Base-by-base conservation (phyloP, 805 yeast genomes). In the Debaryomyces castellii region DNA sequence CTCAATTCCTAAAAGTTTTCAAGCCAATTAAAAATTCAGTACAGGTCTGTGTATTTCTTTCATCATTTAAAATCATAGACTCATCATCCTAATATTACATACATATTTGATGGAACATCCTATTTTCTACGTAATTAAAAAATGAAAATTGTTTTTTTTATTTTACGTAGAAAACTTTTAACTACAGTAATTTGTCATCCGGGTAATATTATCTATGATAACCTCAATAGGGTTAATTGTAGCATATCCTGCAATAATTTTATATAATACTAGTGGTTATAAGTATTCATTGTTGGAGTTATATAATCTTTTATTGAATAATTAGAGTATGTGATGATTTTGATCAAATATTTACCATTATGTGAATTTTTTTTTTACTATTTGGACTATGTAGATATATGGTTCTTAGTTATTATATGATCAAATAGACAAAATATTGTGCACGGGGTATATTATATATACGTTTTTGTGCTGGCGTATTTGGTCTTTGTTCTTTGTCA, bases 1-100 rank as follows among this genome's bases (percentile, higher is more conserved):
- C 41, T 40, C 41, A 43, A 37, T 37, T 47, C 42, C 33, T 40
- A 41, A 40, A 42, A 43, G 45, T 43, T 47, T 43, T 39, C 42
- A 48, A 69, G 71, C 71, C 68, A 66, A 55, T 52, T 37, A 42
- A 41, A 41, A 51, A 58, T 62, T 77, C 77, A 73, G 82, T 74
- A 74, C 82, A 77, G 82, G 82, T 77, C 82, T 77, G 82, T 77
- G 80, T 49, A 53, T 63, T 67, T 71, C 63, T 66, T 36, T 57
- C 61, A 57, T 57, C 62, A 52, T 50, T 41, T 18, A 17, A 27
- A 20, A 38, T 30, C 18, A 30, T 30, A 14, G 20, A 30, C 7
- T 17, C 6, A 30, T 30, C 7, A 11, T 30, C 5, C 16, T 30
- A 30, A 30, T 30, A 14, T 14, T 14, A 30, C 34, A 14, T 30